These are phyloP conservation scores for Teunomyces cretensis DNA, from an alignment of 805 yeast species.

Conservation along the genomic window DNA sequence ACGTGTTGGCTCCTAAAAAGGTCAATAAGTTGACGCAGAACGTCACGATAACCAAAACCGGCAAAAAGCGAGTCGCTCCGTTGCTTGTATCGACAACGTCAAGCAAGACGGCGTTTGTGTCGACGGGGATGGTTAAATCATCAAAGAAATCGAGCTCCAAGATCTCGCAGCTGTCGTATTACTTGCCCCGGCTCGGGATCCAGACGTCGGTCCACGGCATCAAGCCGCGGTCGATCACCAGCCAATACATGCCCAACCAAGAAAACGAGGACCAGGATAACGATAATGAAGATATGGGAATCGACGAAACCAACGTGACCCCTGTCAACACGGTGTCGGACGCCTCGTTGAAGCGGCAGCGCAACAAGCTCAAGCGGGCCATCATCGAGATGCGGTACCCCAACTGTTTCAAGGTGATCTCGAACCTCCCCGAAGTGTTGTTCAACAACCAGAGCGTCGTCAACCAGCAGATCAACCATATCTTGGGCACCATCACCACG, in stretches of 20 bases:
- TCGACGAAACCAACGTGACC: slow-evolving; percentile 17
- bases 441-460: slow-evolving; percentile 33
- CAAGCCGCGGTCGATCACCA: slow-evolving; percentile 19
- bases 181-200: slow-evolving; percentile 62
- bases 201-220: slow-evolving; percentile 64
- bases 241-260: slow-evolving; percentile 10
- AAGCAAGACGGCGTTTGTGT: slow-evolving; percentile 12
- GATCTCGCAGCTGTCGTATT: slow-evolving; percentile 46
- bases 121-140: slow-evolving; percentile 6
- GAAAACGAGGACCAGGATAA: slow-evolving; percentile 38
- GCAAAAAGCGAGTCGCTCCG: slow-evolving; percentile 75
- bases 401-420: slow-evolving; percentile 33
- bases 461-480: slow-evolving; percentile 28
- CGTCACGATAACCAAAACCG: slow-evolving; percentile 69
- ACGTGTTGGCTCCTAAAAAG: not conserved
- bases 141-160: slow-evolving; percentile 20
- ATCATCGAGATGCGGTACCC: slow-evolving; percentile 36
- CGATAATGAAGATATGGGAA: slow-evolving; percentile 50
- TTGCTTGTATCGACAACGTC: slow-evolving; percentile 53
- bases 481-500: slow-evolving; percentile 26
- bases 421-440: slow-evolving; percentile 34
- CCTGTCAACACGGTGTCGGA: slow-evolving; percentile 19
- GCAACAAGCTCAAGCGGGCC: slow-evolving; percentile 29
- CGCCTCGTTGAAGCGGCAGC: slow-evolving; percentile 31
- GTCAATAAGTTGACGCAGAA: slow-evolving; percentile 29